phyloP scores from a whole-genome alignment of 176 grass and related monocot species.

The Musa troglodytarum region DNA sequence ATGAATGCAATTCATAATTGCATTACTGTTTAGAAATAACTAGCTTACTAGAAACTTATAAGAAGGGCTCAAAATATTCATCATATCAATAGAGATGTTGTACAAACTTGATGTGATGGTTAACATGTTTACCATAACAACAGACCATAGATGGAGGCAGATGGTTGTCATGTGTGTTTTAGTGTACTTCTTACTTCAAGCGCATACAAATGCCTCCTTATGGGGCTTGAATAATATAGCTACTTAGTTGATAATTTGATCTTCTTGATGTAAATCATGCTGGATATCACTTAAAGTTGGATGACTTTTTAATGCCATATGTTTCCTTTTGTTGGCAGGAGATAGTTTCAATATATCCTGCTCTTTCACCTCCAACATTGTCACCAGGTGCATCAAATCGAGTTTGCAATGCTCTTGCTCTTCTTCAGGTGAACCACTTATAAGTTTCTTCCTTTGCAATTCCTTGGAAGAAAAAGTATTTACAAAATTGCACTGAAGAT shows the following conservation, averaged over 20 bases:
- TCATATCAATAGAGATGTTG: too few species aligned
- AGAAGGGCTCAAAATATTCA: too few species aligned
- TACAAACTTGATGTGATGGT: too few species aligned
- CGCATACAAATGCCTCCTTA: neutral
- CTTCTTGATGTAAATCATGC: neutral
- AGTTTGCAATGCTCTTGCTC: conserved; percentile 74
- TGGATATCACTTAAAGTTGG: neutral
- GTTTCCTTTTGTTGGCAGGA: conserved; percentile 39
- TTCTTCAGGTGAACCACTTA: conserved; percentile 61
- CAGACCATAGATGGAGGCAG: too few species aligned
- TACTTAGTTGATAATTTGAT: neutral
- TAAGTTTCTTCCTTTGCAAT: neutral
- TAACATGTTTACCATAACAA: too few species aligned
- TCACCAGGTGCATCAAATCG: conserved; percentile 45
- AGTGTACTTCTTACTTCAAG: too few species aligned
- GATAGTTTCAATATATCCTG: conserved; percentile 59
- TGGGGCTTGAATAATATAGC: neutral
- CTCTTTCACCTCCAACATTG: conserved; percentile 54
- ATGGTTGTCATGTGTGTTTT: too few species aligned
- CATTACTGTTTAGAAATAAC: neutral
- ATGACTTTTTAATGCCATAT: neutral
- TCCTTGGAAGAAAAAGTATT: too few species aligned
- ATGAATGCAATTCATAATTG: neutral
- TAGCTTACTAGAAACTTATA: neutral
- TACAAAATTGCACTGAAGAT: too few species aligned